These are phyloP conservation scores for Silene coronaria DNA, from an alignment of 179 eudicot species.

Conservation along the genomic window DNA sequence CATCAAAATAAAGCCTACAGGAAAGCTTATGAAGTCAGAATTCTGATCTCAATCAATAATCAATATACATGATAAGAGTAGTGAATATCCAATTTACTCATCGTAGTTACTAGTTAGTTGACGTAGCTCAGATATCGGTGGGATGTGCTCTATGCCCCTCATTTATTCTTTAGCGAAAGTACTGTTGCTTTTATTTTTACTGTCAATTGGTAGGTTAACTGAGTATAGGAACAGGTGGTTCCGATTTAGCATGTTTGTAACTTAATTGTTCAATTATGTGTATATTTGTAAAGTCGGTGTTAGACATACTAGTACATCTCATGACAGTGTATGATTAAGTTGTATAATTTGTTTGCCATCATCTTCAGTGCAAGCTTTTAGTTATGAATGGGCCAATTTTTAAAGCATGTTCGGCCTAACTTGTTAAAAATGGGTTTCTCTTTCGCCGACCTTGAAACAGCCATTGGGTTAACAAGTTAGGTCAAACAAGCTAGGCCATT, in stretches of 20 bases:
- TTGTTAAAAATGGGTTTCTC: too few relatives aligned
- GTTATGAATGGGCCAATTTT: too few relatives aligned
- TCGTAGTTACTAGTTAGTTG: slow-evolving; percentile 33
- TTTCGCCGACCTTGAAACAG: too few relatives aligned
- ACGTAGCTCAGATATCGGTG: slow-evolving; percentile 27
- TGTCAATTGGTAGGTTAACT: slow-evolving; percentile 25
- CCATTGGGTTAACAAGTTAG: too few relatives aligned
- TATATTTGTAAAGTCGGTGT: slow-evolving; percentile 23
- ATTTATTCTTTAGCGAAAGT: slow-evolving; percentile 26
- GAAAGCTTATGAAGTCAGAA: slow-evolving; percentile 68
- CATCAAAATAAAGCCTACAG: slow-evolving; percentile 60
- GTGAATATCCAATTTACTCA: slow-evolving; percentile 24
- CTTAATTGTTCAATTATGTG: slow-evolving; percentile 23
- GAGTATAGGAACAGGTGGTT: slow-evolving; percentile 9
- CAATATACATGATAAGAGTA: slow-evolving; percentile 14
- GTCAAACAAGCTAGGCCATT: too few relatives aligned
- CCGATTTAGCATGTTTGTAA: slow-evolving; percentile 29
- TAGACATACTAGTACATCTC: slow-evolving; percentile 6
- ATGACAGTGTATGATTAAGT: neutral
- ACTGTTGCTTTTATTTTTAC: slow-evolving; percentile 20
- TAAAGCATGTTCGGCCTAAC: too few relatives aligned
- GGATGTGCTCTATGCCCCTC: neutral
- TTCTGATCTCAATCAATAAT: slow-evolving; percentile 35
- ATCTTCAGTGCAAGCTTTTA: too few relatives aligned
- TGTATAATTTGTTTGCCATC: neutral